phyloP scores from a whole-genome alignment of 176 grass and related monocot species.

The Avena insularis region DNA sequence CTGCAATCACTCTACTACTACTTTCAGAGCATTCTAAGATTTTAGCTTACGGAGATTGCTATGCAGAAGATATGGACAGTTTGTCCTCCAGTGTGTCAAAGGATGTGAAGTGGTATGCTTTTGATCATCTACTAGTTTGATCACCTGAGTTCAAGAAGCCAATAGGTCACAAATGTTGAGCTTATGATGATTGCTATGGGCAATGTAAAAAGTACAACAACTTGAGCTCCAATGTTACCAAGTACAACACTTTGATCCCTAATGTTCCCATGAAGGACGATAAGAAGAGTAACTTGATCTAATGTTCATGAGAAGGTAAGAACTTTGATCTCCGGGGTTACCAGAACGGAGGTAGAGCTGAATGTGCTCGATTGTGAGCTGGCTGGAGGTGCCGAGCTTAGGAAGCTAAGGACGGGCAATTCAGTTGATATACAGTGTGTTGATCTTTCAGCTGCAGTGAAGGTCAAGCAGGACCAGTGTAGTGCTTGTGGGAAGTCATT shows the following conservation, averaged over 20 bases:
- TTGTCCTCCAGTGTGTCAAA: background rate
- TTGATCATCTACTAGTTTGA: background rate
- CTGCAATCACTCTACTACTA: slow-evolving; percentile 38
- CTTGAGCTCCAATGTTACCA: background rate
- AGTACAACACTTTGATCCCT: slow-evolving; percentile 30
- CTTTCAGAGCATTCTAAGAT: slow-evolving; percentile 29
- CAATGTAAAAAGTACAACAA: slow-evolving; percentile 4
- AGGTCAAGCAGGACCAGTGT: slow-evolving; percentile 42
- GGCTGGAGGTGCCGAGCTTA: slow-evolving; percentile 11
- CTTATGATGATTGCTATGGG: slow-evolving; percentile 30
- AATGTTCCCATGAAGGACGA: slow-evolving; percentile 3
- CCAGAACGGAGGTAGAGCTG: slow-evolving; percentile 8
- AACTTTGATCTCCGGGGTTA: slow-evolving; percentile 11
- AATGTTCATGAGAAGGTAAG: slow-evolving; percentile 22
- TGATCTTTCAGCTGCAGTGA: slow-evolving; percentile 30
- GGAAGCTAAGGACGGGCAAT: background rate
- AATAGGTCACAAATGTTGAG: slow-evolving; percentile 26
- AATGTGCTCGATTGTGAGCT: slow-evolving; percentile 33
- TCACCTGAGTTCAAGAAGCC: slow-evolving; percentile 12
- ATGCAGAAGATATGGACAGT: background rate
- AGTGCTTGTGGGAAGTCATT: slow-evolving; percentile 51
- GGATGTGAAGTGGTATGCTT: slow-evolving; percentile 15
- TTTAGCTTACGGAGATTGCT: slow-evolving; percentile 25
- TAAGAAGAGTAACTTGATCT: slow-evolving; percentile 14
- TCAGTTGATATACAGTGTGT: slow-evolving; percentile 17